These are phyloP conservation scores for Thinopyrum elongatum DNA, from an alignment of 176 grass and related monocot species.

Conservation along the genomic window DNA sequence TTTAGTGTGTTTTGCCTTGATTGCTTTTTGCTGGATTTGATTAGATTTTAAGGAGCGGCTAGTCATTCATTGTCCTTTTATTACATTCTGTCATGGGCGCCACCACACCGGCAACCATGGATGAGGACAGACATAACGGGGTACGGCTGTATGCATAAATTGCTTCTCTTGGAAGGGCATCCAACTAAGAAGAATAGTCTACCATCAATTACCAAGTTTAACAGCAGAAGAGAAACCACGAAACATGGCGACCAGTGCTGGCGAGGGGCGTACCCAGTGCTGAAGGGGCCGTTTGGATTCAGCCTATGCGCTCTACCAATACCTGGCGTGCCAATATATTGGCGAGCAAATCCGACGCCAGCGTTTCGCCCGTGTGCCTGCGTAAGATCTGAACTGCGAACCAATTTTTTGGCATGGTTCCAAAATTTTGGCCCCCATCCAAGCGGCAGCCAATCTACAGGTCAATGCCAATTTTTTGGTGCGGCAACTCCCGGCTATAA, in stretches of 20 bases:
- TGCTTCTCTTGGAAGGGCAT: neutral
- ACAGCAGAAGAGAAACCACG: neutral
- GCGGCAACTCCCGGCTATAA: too few species aligned
- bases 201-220: conserved; percentile 1
- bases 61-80: neutral
- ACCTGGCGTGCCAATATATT: too few species aligned
- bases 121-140: neutral
- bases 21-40: neutral
- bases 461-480: too few species aligned
- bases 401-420: too few species aligned
- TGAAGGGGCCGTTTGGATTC: too few species aligned
- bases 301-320: too few species aligned
- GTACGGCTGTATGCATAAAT: neutral
- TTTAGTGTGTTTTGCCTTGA: neutral
- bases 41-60: neutral
- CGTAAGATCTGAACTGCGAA: too few species aligned
- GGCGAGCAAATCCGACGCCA: too few species aligned
- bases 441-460: too few species aligned
- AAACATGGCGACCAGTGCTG: neutral
- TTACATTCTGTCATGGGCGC: neutral
- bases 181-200: neutral
- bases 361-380: too few species aligned
- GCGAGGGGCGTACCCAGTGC: neutral
- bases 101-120: neutral
- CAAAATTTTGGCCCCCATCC: too few species aligned